Evolutionary conservation across 148 eudicot genomes (phyloP).

Genomic region (Persicaria maculosa): DNA sequence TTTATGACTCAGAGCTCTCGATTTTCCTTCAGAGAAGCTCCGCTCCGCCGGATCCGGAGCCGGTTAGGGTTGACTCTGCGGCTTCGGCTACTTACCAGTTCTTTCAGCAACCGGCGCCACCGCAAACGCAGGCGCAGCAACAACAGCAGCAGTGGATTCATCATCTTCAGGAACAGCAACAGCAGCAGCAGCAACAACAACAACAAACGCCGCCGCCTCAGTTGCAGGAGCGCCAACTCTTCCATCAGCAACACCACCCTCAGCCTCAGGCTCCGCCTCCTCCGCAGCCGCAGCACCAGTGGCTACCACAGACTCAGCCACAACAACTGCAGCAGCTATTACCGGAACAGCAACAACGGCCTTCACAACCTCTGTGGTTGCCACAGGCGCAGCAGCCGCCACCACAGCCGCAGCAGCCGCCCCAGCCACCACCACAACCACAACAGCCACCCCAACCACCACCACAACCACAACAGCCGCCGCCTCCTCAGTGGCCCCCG

Average conservation of each 20-base stretch:
- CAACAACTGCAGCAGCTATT: neutral
- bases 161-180: constrained; percentile 18
- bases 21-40: constrained; percentile 18
- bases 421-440: constrained; percentile 5
- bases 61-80: constrained; percentile 6
- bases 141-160: constrained; percentile 17
- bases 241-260: constrained; percentile 1
- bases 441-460: neutral
- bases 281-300: neutral
- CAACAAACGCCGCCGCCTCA: constrained; percentile 10
- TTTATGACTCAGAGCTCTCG: constrained; percentile 44
- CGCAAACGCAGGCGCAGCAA: constrained; percentile 7
- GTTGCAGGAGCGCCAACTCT: constrained; percentile 17
- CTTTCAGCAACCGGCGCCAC: constrained; percentile 20
- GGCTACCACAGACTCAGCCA: constrained; percentile 6
- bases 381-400: constrained; percentile 9
- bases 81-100: constrained; percentile 31
- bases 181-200: constrained; percentile 11
- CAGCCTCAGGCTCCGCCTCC: constrained; percentile 14
- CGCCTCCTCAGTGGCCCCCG: neutral
- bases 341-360: constrained; percentile 5
- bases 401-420: neutral
- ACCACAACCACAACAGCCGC: constrained; percentile 1
- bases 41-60: neutral
- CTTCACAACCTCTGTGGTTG: neutral